Evolutionary conservation across 2,329 filamentous ascomycete species (phyloP), one percentile per base, ranked within the genome.

Genomic region (Podosphaera xanthii): DNA sequence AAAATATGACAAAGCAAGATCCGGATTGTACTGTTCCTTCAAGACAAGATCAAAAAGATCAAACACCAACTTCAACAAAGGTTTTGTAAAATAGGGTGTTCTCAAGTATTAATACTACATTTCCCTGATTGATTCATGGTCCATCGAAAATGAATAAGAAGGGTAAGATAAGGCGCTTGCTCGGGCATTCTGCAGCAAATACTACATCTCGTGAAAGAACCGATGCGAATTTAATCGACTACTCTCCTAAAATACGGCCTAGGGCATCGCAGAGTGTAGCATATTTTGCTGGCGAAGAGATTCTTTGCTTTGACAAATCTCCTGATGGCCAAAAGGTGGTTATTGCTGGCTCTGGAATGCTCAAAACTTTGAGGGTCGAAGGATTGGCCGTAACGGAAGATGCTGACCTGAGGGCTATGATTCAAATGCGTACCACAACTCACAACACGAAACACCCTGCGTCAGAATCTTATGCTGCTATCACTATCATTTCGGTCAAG

Each of bases 401-500:
- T 7, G 67, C 80, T 60, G 80, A 84, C 65, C 66, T 84, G 60
- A 76, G 80, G 59, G 72, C 77, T 12, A 72, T 76, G 22, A 81
- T 84, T 60, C 72, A 72, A 12, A 71, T 75, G 9, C 76, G 78
- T 60, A 64, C 67, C 33, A 71, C 73, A 56, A 67, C 72, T 3
- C 69, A 75, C 34, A 42, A 30, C n/a, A 42, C 54, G 10, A 70
- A 72, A 53, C 73, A 74, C 58, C 64, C 62, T 38, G 63, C 64
- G 30, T 64, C 73, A 0, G 69, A 69, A 6, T 67, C 73, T 55
- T 80, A 84, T 61, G 44, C 35, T 42, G 80, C 83, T 67, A 72
- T 83, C 56, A 81, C 80, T 42, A 82, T 84, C 62, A 77, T 77
- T 63, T 78, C 82, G 61, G 79, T 81, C 57, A 80, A 79, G 66